Percentiles rank a stretch among this genome's conserved stretches.
Conservation (phyloP, 345 rosid genomes). For the Noccaea caerulescens region DNA sequence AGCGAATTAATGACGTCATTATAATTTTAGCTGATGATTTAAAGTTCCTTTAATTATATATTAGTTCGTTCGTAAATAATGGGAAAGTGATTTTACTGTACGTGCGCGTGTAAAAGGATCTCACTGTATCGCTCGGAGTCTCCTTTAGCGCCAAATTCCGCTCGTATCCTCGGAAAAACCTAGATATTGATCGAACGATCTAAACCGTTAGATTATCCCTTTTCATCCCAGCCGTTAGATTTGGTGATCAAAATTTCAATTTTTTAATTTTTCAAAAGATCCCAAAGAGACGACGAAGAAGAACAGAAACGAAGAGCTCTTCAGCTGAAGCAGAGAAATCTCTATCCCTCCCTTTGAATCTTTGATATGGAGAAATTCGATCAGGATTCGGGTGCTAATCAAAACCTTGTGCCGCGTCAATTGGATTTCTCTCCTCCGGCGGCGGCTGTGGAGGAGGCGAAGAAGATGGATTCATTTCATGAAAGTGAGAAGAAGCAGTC, state of each 20-base stretch:
- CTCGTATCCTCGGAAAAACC: constrained; percentile 31
- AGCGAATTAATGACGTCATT: no score
- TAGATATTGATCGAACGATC: constrained; percentile 44
- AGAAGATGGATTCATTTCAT: constrained; percentile 40
- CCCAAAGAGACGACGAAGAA: constrained; percentile 38
- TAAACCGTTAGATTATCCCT: constrained; percentile 2
- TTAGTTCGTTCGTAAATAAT: no score
- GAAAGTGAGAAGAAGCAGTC: constrained; percentile 34
- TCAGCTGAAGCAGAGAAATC: constrained; percentile 7
- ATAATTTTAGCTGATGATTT: no score
- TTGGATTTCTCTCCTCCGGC: constrained; percentile 56
- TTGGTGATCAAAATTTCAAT: constrained; percentile 24
- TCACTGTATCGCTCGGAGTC: neutral
- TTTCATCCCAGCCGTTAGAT: constrained; percentile 47
- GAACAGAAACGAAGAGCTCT: constrained; percentile 25
- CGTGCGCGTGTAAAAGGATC: constrained; percentile 23
- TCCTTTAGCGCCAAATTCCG: constrained; percentile 61
- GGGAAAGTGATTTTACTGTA: no score
- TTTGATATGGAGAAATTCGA: constrained; percentile 52
- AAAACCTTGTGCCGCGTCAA: constrained; percentile 55
- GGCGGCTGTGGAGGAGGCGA: constrained; percentile 34
- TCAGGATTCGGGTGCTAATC: constrained; percentile 48
- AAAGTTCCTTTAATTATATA: no score
- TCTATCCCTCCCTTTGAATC: neutral
- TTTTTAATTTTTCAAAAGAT: no score